A percentile compares a stretch with the other conserved stretches of the same genome.
Conservation (phyloP, 306 rosid genomes). For the Vigna mungo region DNA sequence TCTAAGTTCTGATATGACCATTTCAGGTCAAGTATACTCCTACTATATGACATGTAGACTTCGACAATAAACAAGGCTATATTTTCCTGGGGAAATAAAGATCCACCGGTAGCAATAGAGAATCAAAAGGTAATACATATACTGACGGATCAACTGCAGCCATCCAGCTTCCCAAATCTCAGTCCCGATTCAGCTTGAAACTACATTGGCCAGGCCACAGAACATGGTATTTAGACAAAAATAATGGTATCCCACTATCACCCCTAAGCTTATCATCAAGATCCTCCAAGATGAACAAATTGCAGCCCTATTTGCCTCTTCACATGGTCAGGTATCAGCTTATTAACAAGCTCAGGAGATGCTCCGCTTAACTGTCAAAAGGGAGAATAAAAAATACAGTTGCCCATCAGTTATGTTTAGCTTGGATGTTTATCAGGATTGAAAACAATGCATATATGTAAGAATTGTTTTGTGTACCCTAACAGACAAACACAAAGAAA, state of each 20-base stretch:
- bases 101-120: slow-evolving; percentile 45
- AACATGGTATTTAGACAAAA: slow-evolving; percentile 48
- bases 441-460: neutral
- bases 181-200: slow-evolving; percentile 52
- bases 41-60: slow-evolving; percentile 62
- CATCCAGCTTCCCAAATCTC: slow-evolving; percentile 36
- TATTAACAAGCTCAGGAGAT: slow-evolving; percentile 81
- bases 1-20: slow-evolving; percentile 25
- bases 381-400: slow-evolving; percentile 19
- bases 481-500: neutral
- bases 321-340: slow-evolving; percentile 88
- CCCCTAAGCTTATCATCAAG: slow-evolving; percentile 55
- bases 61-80: slow-evolving; percentile 60
- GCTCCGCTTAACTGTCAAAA: slow-evolving; percentile 73
- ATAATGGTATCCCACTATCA: slow-evolving; percentile 47
- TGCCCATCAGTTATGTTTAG: slow-evolving; percentile 6
- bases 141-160: slow-evolving; percentile 63
- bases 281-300: slow-evolving; percentile 62
- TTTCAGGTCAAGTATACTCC: slow-evolving; percentile 67
- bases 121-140: slow-evolving; percentile 35
- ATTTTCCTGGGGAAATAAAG: slow-evolving; percentile 44
- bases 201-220: slow-evolving; percentile 18
- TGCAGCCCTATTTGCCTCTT: slow-evolving; percentile 82
- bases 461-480: slow-evolving; percentile 20
- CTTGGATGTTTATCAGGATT: slow-evolving; percentile 7